A percentile compares a stretch with the other conserved stretches of the same genome.
These are phyloP conservation scores for Blakeslea trispora DNA, from an alignment of 371 early-diverging fungal genomes.

Conservation along the genomic window DNA sequence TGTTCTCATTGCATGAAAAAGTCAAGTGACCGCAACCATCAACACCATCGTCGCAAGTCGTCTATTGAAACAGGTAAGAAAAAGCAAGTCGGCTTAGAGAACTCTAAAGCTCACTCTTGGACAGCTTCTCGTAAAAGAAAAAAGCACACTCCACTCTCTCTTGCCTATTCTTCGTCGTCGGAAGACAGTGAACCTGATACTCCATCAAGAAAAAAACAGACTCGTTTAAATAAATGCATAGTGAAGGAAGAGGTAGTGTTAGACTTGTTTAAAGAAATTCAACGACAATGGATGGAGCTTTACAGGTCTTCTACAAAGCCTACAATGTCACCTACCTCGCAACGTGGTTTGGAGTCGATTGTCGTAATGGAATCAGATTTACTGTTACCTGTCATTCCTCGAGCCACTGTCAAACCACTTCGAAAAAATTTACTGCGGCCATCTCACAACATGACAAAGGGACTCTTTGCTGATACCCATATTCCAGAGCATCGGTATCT, in stretches of 20 bases:
- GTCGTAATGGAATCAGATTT: constrained; percentile 25
- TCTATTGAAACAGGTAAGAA: too few relatives aligned
- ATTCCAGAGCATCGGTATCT: constrained; percentile 63
- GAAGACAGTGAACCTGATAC: constrained; percentile 11
- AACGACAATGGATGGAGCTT: constrained; percentile 25
- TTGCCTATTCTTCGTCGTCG: too few relatives aligned
- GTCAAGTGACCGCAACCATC: too few relatives aligned
- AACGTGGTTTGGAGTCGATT: constrained; percentile 15
- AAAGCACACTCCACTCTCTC: background rate
- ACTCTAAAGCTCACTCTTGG: too few relatives aligned
- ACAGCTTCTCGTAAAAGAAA: too few relatives aligned
- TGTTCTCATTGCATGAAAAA: constrained; percentile 11
- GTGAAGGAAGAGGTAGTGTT: constrained; percentile 13
- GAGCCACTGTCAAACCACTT: constrained; percentile 23
- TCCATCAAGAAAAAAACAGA: constrained; percentile 2
- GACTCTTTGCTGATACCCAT: constrained; percentile 71
- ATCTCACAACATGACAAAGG: constrained; percentile 34
- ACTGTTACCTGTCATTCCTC: constrained; percentile 21
- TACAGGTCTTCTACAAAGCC: constrained; percentile 15
- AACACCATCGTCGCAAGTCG: too few relatives aligned
- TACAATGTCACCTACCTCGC: constrained; percentile 5
- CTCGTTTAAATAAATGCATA: constrained; percentile 8
- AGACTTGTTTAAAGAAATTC: constrained; percentile 19
- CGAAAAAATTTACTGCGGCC: constrained; percentile 18
- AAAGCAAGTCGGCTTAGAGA: too few relatives aligned